These are phyloP conservation scores for Trichoderma sp. DNA, from an alignment of 2,329 filamentous ascomycete species.

Conservation along the genomic window DNA sequence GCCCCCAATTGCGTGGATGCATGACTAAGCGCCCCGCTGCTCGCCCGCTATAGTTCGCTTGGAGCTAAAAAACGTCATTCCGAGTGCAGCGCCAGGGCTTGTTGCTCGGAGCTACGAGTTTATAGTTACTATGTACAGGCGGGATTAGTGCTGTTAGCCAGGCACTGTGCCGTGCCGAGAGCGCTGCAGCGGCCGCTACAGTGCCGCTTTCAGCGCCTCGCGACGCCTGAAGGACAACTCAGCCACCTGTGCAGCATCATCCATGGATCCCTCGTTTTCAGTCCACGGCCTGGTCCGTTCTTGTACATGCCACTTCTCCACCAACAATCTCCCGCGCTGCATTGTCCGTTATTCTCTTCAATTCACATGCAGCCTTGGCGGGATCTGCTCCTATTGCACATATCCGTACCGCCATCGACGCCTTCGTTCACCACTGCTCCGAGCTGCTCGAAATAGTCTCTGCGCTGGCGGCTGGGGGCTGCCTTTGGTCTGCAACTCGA, in stretches of 20 bases:
- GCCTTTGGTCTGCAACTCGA: not conserved
- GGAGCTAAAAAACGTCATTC: constrained; percentile 4
- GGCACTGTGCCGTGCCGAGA: not conserved
- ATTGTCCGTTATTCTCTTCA: not conserved
- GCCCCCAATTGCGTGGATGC: not conserved
- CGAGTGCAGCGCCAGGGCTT: not conserved
- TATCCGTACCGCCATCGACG: not conserved
- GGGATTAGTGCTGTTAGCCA: not conserved
- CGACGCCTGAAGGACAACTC: not conserved
- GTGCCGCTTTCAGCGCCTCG: not conserved
- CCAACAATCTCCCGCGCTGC: constrained; percentile 12
- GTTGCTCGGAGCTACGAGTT: not conserved
- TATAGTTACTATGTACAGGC: not conserved
- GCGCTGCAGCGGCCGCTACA: not conserved
- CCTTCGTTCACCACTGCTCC: not conserved
- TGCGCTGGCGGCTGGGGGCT: constrained; percentile 8
- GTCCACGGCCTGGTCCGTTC: not conserved
- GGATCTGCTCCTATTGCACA: not conserved
- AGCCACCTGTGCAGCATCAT: constrained; percentile 9
- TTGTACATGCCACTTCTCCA: constrained; percentile 15
- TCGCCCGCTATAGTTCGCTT: not conserved
- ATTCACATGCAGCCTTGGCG: constrained; percentile 10
- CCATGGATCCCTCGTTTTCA: constrained; percentile 1
- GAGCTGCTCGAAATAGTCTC: not conserved
- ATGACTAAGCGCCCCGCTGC: constrained; percentile 5